Conservation (phyloP, 2,329 filamentous ascomycete genomes). For the Neofusicoccum sp. region DNA sequence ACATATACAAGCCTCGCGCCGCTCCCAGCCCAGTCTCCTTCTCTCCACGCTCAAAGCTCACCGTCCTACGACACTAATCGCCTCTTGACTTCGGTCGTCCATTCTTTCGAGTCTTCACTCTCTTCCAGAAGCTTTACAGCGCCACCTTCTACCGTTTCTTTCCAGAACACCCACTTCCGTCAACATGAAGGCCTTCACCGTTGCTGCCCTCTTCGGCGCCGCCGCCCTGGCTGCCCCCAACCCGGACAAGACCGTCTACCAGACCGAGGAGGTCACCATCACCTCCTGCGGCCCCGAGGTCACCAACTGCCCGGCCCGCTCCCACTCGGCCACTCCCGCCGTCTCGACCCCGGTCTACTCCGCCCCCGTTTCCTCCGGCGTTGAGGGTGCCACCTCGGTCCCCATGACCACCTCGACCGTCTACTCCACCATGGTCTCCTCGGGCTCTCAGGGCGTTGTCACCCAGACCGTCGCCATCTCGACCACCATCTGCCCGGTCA, state of each 20-base stretch:
- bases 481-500: slow-evolving; percentile 18
- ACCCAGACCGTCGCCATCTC: slow-evolving; percentile 18
- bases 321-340: slow-evolving; percentile 8
- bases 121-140: slow-evolving; percentile 20
- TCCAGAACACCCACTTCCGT: slow-evolving; percentile 17
- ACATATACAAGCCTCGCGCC: slow-evolving; percentile 18
- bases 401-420: slow-evolving; percentile 3
- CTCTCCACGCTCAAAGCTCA: slow-evolving; percentile 17
- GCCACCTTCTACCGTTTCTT: slow-evolving; percentile 16
- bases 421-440: slow-evolving; percentile 10
- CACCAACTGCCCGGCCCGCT: slow-evolving; percentile 22
- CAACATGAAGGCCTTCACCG: slow-evolving; percentile 22
- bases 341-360: neutral
- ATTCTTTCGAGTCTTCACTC: slow-evolving; percentile 19
- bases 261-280: slow-evolving; percentile 17
- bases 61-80: slow-evolving; percentile 18
- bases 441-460: slow-evolving; percentile 1
- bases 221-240: slow-evolving; percentile 18
- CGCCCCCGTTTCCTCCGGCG: slow-evolving; percentile 8
- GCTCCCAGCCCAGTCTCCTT: neutral
- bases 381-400: slow-evolving; percentile 1
- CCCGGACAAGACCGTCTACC: slow-evolving; percentile 19
- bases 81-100: slow-evolving; percentile 21
- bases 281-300: slow-evolving; percentile 19
- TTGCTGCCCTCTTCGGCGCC: slow-evolving; percentile 19